Evolutionary conservation across 2,329 filamentous ascomycete species (phyloP), one percentile per base, ranked within the genome.

Genomic region (Fusarium austroafricanum): DNA sequence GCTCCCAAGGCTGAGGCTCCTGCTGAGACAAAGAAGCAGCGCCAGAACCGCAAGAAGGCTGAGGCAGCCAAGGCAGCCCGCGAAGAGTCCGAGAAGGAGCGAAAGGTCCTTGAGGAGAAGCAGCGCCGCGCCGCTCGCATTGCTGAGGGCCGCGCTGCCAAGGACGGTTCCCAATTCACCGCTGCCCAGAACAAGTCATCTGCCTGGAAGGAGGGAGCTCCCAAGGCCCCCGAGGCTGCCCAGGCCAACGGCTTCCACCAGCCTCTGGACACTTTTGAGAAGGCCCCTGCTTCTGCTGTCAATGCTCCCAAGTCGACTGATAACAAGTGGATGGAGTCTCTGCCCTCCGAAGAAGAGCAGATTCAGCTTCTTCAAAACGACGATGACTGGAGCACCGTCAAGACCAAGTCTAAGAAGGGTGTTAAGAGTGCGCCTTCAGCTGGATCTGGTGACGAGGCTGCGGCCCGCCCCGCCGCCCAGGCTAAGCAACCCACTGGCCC

Each of bases 11-110:
- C 84, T 39, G 84, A 87, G 68, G 89, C 92, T 78, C 85, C 87
- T 47, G 87, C 86, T 18, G 92, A 97, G 84, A 92, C 91, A 20
- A 97, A 97, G 90, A 97, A 97, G 85, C 93, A 97, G 83, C 90
- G 94, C 62, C 94, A 97, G 83, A 96, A 97, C 82, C 88, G 90
- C 71, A 89, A 91, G 83, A 97, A 97, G 88, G 89, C 87, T 37
- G 94, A 97, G 80, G 90, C 89, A 59, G 89, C 89, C 74, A 96
- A 93, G 84, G 83, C 85, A 29, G 85, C 87, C 58, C 89, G 92
- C 29, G 90, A 94, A 76, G 91, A 92, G 72, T 88, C 91, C 1
- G 94, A 97, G 81, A 87, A 89, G 75, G 86, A 92, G 75, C 90
- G 94, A 75, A 92, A 93, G 82, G 82, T 83, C 37, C 84, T 92